A percentile compares a stretch with the other conserved stretches of the same genome.
Conservation (phyloP, 2,329 filamentous ascomycete genomes). For the Botrytis hyacinthi region DNA sequence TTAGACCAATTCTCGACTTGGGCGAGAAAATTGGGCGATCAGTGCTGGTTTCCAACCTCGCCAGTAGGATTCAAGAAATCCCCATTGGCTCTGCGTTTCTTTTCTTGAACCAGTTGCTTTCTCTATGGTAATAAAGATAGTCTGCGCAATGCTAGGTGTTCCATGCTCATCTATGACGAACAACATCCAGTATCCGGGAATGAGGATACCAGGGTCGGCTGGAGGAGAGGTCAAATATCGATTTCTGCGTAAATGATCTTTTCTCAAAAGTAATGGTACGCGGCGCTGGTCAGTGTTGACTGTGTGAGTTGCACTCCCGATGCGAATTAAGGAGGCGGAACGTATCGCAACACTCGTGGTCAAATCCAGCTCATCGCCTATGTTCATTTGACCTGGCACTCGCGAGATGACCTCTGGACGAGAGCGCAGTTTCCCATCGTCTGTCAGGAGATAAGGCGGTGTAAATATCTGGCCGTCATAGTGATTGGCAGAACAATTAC, state of each 20-base stretch:
- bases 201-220: background rate
- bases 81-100: background rate
- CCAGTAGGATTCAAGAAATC: slow-evolving; percentile 1
- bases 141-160: background rate
- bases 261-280: background rate
- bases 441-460: slow-evolving; percentile 6
- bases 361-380: background rate
- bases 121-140: background rate
- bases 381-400: background rate
- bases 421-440: background rate
- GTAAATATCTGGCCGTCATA: slow-evolving; percentile 11
- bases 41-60: slow-evolving; percentile 6
- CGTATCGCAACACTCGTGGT: background rate
- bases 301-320: slow-evolving; percentile 8
- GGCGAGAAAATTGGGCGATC: background rate
- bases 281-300: slow-evolving; percentile 10
- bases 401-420: background rate
- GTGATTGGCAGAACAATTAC: slow-evolving; percentile 6
- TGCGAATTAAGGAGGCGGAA: slow-evolving; percentile 4
- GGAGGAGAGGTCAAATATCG: background rate
- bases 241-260: rapidly evolving
- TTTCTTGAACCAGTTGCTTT: background rate
- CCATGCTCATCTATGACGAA: slow-evolving; percentile 13
- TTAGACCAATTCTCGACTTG: slow-evolving; percentile 4
- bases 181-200: slow-evolving; percentile 14